phyloP scores from a whole-genome alignment of 2,329 filamentous ascomycete genomes.

The Paraphoma sp. region DNA sequence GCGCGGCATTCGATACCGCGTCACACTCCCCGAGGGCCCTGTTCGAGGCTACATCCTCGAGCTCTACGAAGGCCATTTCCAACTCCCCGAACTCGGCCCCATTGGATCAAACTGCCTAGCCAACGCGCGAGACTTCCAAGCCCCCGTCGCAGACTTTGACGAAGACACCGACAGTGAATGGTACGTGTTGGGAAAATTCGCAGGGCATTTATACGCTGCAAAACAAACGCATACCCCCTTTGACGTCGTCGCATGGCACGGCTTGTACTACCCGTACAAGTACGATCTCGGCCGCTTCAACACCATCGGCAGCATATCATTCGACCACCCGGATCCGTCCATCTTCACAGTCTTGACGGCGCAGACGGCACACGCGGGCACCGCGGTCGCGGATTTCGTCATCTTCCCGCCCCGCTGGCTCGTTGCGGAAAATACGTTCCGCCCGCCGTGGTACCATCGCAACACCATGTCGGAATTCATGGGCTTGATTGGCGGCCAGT shows the following conservation, averaged over 20 bases:
- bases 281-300: constrained; percentile 66
- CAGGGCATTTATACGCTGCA: constrained; percentile 65
- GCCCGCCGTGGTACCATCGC: constrained; percentile 75
- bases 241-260: constrained; percentile 75
- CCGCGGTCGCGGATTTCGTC: constrained; percentile 71
- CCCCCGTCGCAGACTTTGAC: constrained; percentile 65
- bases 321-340: constrained; percentile 71
- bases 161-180: constrained; percentile 63
- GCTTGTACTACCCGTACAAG: constrained; percentile 69
- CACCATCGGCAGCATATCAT: constrained; percentile 62
- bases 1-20: constrained; percentile 68
- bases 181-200: constrained; percentile 67
- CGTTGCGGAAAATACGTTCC: constrained; percentile 72
- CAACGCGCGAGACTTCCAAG: constrained; percentile 70
- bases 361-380: constrained; percentile 61
- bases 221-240: constrained; percentile 71
- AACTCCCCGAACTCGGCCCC: constrained; percentile 71
- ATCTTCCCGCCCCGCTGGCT: constrained; percentile 77
- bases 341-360: constrained; percentile 73
- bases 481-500: constrained; percentile 68
- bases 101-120: constrained; percentile 72
- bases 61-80: constrained; percentile 69
- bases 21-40: constrained; percentile 66
- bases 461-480: constrained; percentile 75
- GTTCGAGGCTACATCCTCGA: constrained; percentile 72